Percentiles rank a stretch among this genome's conserved stretches.
Evolutionary conservation across 139 green algal species (phyloP).

Genomic region (Closterium sp.): DNA sequence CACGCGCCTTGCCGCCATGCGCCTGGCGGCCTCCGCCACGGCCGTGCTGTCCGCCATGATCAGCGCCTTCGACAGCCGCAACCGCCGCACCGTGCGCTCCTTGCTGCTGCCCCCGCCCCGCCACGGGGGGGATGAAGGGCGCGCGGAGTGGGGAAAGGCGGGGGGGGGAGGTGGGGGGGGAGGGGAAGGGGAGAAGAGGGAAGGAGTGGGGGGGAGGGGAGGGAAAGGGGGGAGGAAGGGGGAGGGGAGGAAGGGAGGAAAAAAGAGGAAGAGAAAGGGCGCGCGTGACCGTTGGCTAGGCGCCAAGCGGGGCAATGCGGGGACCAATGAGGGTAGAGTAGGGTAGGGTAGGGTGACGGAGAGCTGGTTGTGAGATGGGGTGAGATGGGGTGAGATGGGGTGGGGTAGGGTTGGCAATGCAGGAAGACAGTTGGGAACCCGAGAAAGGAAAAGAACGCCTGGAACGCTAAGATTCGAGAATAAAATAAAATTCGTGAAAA

Average conservation of each 20-base stretch:
- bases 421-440: neutral
- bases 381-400: too few species aligned
- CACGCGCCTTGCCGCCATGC: slow-evolving; percentile 28
- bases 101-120: neutral
- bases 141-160: neutral
- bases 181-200: too few species aligned
- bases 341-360: too few species aligned
- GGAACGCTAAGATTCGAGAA: neutral
- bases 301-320: too few species aligned
- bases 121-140: too few species aligned
- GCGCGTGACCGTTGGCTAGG: too few species aligned
- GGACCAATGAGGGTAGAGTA: too few species aligned
- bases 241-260: neutral
- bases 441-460: neutral
- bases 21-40: slow-evolving; percentile 17
- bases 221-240: neutral
- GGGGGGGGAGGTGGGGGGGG: too few species aligned
- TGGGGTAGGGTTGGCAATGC: neutral
- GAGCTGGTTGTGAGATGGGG: too few species aligned
- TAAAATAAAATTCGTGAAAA: too few species aligned
- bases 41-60: slow-evolving; percentile 32
- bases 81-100: slow-evolving; percentile 37
- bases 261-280: neutral
- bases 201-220: too few species aligned
- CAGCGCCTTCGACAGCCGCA: slow-evolving; percentile 48